Conservation (phyloP, 257 asterid species). For the Nicotiana attenuata region DNA sequence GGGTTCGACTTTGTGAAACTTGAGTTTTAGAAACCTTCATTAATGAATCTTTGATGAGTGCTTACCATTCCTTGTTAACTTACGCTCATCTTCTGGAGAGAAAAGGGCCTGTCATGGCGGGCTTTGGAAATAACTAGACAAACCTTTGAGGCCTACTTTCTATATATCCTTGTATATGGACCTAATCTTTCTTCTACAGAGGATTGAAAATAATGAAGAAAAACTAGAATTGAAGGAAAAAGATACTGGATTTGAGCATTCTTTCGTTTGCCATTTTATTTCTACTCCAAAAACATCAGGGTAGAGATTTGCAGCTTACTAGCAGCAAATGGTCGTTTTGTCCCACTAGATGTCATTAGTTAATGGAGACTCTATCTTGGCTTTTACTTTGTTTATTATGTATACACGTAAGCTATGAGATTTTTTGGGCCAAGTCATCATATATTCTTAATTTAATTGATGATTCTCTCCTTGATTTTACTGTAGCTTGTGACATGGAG, state of each 20-base stretch:
- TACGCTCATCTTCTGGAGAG: neutral
- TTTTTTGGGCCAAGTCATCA: neutral
- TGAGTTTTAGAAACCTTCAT: neutral
- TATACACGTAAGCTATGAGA: neutral
- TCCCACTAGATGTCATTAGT: conserved; percentile 1
- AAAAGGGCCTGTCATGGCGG: neutral
- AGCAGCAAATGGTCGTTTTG: neutral
- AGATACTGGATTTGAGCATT: neutral
- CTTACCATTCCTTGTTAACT: neutral
- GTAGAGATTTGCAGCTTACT: neutral
- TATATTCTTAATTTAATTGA: neutral
- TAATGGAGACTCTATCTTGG: neutral
- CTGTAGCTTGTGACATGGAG: neutral
- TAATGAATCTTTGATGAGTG: neutral
- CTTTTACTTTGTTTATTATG: neutral
- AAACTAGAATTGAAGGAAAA: neutral
- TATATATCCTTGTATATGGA: neutral
- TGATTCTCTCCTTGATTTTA: neutral
- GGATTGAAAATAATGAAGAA: neutral
- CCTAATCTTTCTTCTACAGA: neutral
- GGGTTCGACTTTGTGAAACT: neutral
- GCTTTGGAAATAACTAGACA: neutral
- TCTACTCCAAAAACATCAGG: neutral
- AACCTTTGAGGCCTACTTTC: neutral
- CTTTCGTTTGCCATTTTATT: neutral